A percentile compares a stretch with the other conserved stretches of the same genome.
phyloP scores from a whole-genome alignment of 148 eudicot species.

The Talinum fruticosum region DNA sequence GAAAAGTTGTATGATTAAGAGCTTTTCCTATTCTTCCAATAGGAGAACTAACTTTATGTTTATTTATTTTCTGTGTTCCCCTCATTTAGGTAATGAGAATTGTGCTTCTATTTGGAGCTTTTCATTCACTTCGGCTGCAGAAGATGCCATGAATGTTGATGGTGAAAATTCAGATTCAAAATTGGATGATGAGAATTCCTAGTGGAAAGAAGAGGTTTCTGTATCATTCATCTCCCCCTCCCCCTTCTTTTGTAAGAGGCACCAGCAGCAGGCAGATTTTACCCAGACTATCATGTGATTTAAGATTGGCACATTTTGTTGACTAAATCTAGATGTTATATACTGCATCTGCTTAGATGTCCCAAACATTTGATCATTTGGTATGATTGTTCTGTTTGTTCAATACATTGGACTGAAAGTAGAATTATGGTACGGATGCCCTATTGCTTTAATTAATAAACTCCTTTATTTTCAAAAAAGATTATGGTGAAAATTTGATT shows the following conservation, averaged over 20 bases:
- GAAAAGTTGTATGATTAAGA: not conserved
- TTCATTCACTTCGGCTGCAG: conserved; percentile 32
- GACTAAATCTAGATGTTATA: too few relatives aligned
- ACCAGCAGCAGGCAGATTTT: not conserved
- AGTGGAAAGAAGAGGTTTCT: not conserved
- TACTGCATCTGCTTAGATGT: too few relatives aligned
- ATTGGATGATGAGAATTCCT: conserved; percentile 22
- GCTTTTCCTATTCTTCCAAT: not conserved
- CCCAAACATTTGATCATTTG: too few relatives aligned
- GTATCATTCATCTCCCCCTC: not conserved
- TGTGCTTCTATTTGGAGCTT: conserved; percentile 84
- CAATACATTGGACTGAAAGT: too few relatives aligned
- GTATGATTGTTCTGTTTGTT: too few relatives aligned
- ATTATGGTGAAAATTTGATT: too few relatives aligned
- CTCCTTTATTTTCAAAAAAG: too few relatives aligned
- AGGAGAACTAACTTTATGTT: not conserved
- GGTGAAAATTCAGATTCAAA: conserved; percentile 32
- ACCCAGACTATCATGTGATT: too few relatives aligned
- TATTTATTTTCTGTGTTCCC: not conserved
- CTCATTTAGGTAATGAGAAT: conserved; percentile 58
- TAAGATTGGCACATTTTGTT: too few relatives aligned
- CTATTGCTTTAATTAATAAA: too few relatives aligned
- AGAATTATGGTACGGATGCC: too few relatives aligned
- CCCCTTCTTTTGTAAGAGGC: not conserved
- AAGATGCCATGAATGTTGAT: conserved; percentile 28